phyloP scores from a whole-genome alignment of 192 early-diverging fungal species.

The Irineochytrium annulatum region DNA sequence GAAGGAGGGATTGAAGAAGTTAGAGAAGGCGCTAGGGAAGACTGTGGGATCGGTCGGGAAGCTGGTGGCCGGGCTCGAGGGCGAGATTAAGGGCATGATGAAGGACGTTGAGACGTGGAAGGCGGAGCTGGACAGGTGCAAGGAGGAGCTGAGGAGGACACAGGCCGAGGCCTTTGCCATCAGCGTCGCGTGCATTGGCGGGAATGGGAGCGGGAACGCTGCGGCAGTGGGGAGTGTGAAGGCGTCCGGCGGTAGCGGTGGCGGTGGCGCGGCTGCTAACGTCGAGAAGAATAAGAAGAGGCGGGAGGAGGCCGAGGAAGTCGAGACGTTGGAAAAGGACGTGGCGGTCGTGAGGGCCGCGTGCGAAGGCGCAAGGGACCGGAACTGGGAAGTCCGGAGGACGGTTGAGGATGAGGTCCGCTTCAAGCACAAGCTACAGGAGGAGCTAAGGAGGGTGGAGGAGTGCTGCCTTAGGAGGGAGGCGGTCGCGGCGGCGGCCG shows the following conservation, averaged over 20 bases:
- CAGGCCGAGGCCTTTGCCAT: background rate
- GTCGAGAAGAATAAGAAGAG: background rate
- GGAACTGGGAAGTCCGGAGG: background rate
- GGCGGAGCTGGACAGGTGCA: background rate
- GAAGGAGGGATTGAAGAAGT: background rate
- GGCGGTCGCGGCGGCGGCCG: too few relatives aligned
- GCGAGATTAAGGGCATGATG: background rate
- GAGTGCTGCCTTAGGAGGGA: too few relatives aligned
- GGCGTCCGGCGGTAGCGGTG: too few relatives aligned
- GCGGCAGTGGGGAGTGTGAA: too few relatives aligned
- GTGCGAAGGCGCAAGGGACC: background rate
- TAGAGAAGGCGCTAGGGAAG: background rate
- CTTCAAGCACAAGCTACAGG: slow-evolving; percentile 1
- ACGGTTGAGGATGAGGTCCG: background rate
- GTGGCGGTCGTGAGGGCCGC: background rate
- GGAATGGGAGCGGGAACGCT: too few relatives aligned
- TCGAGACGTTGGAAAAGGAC: background rate
- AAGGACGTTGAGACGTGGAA: too few relatives aligned
- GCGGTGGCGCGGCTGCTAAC: background rate
- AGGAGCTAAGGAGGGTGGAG: background rate
- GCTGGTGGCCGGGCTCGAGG: background rate
- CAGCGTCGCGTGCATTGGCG: too few relatives aligned
- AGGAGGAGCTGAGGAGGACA: background rate
- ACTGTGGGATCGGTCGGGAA: background rate
- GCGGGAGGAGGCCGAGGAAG: background rate